Base-by-base conservation (phyloP, 768 basidiomycete species). In the Naganishia vishniacii region DNA sequence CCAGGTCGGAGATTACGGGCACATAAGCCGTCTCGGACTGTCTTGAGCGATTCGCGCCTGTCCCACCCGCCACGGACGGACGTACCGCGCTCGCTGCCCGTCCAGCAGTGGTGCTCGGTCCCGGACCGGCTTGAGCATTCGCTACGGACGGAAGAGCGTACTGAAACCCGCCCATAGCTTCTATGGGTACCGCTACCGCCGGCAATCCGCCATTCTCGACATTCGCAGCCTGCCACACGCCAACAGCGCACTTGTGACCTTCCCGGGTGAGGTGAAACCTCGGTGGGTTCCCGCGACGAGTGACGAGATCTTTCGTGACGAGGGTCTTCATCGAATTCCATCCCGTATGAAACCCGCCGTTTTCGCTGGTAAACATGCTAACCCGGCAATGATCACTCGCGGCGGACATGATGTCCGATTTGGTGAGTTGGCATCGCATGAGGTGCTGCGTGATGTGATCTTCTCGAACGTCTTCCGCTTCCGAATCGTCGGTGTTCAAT, bases 281-380 rank as follows among this genome's bases (percentile, higher is more conserved):
- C 11, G 48, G 34, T 9, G 64, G 56, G 47, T 49, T 65, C 28
- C 56, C 59, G 9, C 34, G 46, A 25, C 25, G 28, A 9, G 20
- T n/a, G 20, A 65, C 59, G 16, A 65, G 48, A 25, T 47, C 58
- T 15, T 37, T 48, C 2, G 37, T 65, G 5, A 71, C 58, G 51
- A 77, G 60, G 8, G 72, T 68, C 65, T 73, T 74, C 70, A 72
- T 73, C 6, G 65, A 53, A 31, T 60, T 71, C 74, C 75, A 75
- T 7, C 74, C 74, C 7, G 71, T 74, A 40, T 68, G 68, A 60
- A 69, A 71, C 1, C 60, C 68, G 2, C 74, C 73, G 49, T 69
- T 73, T 37, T 73, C 72, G 20, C 64, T 47, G 20, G 70, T 68
- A 23, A 68, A 68, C 48, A 73, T 73, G 40, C 68, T 69, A 8